These are phyloP conservation scores for Elymus sibiricus DNA, from an alignment of 176 grass and related monocot genomes.

Conservation along the genomic window DNA sequence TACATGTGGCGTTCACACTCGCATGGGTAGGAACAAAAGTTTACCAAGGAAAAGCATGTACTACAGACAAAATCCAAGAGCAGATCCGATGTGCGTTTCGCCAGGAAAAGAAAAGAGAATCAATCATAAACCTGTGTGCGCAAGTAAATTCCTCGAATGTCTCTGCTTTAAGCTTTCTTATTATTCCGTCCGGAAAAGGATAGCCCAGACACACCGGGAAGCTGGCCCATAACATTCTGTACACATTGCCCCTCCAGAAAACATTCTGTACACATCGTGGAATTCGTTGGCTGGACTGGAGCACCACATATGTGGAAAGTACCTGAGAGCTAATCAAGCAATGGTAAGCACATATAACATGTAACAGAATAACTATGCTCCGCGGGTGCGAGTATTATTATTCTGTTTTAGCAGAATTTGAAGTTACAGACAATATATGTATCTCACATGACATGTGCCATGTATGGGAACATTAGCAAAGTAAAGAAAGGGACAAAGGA, in stretches of 20 bases:
- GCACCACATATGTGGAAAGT: too few relatives aligned
- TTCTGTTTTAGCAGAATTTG: too few relatives aligned
- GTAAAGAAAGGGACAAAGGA: not conserved
- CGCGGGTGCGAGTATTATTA: too few relatives aligned
- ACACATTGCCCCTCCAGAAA: not conserved
- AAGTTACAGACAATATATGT: not conserved
- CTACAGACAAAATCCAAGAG: not conserved
- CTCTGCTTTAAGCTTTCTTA: not conserved
- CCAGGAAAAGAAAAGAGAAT: slow-evolving; percentile 5
- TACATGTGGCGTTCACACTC: slow-evolving; percentile 26
- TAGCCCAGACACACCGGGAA: slow-evolving; percentile 2
- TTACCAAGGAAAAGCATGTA: not conserved
- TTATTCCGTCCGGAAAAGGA: not conserved
- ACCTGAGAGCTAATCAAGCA: not conserved
- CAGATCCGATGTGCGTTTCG: slow-evolving; percentile 18
- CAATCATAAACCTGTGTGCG: not conserved
- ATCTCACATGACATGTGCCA: not conserved
- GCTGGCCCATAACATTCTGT: slow-evolving; percentile 11
- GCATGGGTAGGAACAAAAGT: slow-evolving; percentile 34
- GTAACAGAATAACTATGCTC: not conserved
- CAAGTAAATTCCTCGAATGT: slow-evolving; percentile 26
- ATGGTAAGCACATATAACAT: not conserved
- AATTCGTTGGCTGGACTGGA: not conserved
- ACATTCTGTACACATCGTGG: slow-evolving; percentile 15
- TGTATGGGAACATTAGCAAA: not conserved